Conservation (phyloP, 1,139 yeast species). For the Suhomyces wounanorum region DNA sequence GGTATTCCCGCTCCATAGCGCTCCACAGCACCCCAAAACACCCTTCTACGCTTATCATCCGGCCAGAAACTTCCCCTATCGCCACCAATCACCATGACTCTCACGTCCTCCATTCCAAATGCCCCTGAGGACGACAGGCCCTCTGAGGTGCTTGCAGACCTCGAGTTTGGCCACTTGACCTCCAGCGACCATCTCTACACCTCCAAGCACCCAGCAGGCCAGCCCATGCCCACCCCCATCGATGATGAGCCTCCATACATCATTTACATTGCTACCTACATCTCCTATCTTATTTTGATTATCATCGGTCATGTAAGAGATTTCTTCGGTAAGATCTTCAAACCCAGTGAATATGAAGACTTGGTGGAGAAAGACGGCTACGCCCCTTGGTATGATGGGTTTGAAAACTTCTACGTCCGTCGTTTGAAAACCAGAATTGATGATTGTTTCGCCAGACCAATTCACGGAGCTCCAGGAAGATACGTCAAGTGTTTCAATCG, state of each 20-base stretch:
- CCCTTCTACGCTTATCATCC: background rate
- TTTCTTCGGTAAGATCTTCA: slow-evolving; percentile 76
- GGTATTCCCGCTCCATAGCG: background rate
- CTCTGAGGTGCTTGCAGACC: slow-evolving; percentile 54
- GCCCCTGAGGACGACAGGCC: slow-evolving; percentile 52
- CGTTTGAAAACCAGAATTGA: slow-evolving; percentile 87
- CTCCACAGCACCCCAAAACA: background rate
- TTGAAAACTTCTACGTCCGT: slow-evolving; percentile 91
- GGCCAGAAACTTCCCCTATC: background rate
- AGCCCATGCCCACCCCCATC: slow-evolving; percentile 58
- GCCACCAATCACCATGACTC: slow-evolving; percentile 4
- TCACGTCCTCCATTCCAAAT: slow-evolving; percentile 39
- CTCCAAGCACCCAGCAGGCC: slow-evolving; percentile 55
- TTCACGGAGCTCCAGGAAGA: slow-evolving; percentile 97
- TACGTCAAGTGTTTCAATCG: slow-evolving; percentile 80
- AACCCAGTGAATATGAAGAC: slow-evolving; percentile 63
- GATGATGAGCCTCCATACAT: slow-evolving; percentile 87
- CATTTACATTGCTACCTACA: slow-evolving; percentile 76
- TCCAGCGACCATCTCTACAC: slow-evolving; percentile 57
- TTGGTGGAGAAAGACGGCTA: slow-evolving; percentile 82
- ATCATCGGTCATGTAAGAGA: slow-evolving; percentile 90
- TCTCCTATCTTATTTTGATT: slow-evolving; percentile 79
- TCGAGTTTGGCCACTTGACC: slow-evolving; percentile 65
- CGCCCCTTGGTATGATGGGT: slow-evolving; percentile 95
- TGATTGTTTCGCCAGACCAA: slow-evolving; percentile 94